Conservation (phyloP, 257 asterid genomes). For the Salvia hispanica region DNA sequence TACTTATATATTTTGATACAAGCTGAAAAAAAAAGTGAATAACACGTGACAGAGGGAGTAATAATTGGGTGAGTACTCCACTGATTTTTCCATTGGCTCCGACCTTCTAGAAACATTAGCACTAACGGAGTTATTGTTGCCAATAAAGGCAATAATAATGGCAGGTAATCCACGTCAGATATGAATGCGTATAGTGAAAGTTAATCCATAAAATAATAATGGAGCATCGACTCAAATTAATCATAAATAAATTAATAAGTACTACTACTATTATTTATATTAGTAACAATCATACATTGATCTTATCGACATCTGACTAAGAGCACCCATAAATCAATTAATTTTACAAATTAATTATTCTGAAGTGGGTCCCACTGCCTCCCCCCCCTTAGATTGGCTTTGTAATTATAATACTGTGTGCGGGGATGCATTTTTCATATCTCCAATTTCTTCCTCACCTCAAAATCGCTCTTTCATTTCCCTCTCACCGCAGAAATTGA, state of each 20-base stretch:
- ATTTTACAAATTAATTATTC: background rate
- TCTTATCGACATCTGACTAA: constrained; percentile 28
- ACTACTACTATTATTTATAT: no score
- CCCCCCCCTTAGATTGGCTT: no score
- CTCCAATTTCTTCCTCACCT: background rate
- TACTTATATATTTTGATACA: no score
- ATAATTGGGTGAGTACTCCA: no score
- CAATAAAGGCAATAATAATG: background rate
- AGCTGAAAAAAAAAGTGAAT: no score
- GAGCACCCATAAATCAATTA: background rate
- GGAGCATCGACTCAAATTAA: background rate
- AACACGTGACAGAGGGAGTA: no score
- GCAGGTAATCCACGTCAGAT: background rate
- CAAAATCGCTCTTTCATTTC: background rate
- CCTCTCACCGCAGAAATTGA: background rate
- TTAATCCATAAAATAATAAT: background rate
- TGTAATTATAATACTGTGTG: background rate
- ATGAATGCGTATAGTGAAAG: background rate
- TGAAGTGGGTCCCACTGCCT: background rate
- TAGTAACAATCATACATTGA: background rate
- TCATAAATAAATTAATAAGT: no score
- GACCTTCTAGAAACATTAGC: background rate
- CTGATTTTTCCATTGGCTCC: no score
- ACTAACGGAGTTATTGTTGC: no score
- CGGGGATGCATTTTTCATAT: background rate